These are phyloP conservation scores for Phytopythium kandeliae DNA, from an alignment of 352 stramenopile genomes.

Conservation along the genomic window DNA sequence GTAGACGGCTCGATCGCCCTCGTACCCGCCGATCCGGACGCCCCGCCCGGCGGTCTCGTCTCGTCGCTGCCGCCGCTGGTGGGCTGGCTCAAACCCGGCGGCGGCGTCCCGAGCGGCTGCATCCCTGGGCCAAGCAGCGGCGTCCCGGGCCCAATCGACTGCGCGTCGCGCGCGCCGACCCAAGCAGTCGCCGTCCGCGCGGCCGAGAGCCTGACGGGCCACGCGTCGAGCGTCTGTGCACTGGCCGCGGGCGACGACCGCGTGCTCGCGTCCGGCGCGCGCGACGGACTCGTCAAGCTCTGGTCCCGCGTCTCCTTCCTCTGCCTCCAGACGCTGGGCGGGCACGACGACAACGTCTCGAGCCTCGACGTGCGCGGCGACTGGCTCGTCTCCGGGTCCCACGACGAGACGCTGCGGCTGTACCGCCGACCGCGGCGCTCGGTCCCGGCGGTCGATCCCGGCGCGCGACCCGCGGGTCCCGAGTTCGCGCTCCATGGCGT, in stretches of 20 bases:
- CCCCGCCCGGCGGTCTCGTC: background rate
- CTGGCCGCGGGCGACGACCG: slow-evolving; percentile 45
- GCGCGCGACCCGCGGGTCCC: too few relatives aligned
- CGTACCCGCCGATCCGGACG: too few relatives aligned
- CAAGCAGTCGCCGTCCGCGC: slow-evolving; percentile 1
- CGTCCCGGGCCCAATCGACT: too few relatives aligned
- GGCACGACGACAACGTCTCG: slow-evolving; percentile 58
- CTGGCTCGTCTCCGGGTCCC: slow-evolving; percentile 67
- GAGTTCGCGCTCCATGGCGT: slow-evolving; percentile 36
- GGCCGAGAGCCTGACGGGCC: slow-evolving; percentile 46
- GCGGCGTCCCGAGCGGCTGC: too few relatives aligned
- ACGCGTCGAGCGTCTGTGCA: slow-evolving; percentile 53
- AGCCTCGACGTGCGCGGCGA: slow-evolving; percentile 36
- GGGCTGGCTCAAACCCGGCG: too few relatives aligned
- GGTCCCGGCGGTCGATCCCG: too few relatives aligned
- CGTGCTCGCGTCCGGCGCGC: slow-evolving; percentile 58
- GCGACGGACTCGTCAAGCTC: slow-evolving; percentile 65
- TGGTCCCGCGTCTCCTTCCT: slow-evolving; percentile 49
- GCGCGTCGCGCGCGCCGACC: too few relatives aligned
- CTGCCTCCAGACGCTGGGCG: slow-evolving; percentile 60
- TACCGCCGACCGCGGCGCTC: too few relatives aligned
- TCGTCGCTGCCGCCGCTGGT: slow-evolving; percentile 1
- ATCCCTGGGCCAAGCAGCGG: too few relatives aligned
- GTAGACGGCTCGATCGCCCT: too few relatives aligned
- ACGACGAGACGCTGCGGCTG: slow-evolving; percentile 54